These are phyloP conservation scores for Hyphopichia burtonii DNA, from an alignment of 1,139 yeast genomes.

Conservation along the genomic window DNA sequence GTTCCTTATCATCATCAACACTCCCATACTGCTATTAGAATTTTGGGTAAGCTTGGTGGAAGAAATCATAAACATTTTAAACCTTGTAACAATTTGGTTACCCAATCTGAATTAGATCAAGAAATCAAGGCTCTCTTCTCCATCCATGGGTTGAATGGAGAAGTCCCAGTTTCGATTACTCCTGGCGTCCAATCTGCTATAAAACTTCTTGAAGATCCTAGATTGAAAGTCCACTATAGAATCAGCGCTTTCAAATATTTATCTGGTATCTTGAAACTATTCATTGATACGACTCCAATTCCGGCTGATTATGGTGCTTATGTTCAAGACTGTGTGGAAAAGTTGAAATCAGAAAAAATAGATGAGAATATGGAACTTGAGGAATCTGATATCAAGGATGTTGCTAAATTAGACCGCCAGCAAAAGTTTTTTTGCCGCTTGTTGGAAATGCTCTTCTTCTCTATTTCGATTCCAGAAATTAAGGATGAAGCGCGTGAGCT, in stretches of 20 bases:
- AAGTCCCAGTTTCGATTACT: constrained; percentile 71
- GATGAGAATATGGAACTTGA: constrained; percentile 35
- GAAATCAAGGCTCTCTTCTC: constrained; percentile 67
- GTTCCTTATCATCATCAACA: constrained; percentile 92
- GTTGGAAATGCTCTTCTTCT: constrained; percentile 68
- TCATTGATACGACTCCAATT: constrained; percentile 65
- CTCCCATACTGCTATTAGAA: constrained; percentile 90
- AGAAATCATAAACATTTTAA: constrained; percentile 83
- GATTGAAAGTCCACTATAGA: constrained; percentile 66
- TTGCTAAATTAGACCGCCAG: constrained; percentile 53
- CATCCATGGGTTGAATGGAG: constrained; percentile 64
- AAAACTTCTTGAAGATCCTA: constrained; percentile 62
- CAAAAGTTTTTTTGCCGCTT: constrained; percentile 60
- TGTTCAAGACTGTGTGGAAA: constrained; percentile 46
- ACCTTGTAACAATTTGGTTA: constrained; percentile 64
- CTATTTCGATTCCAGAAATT: constrained; percentile 76
- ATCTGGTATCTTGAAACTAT: constrained; percentile 62
- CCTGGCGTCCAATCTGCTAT: constrained; percentile 82
- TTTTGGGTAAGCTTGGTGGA: constrained; percentile 94
- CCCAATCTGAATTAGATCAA: constrained; percentile 60
- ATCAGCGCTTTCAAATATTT: constrained; percentile 76
- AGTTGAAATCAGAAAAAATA: constrained; percentile 45
- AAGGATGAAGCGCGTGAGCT: constrained; percentile 63
- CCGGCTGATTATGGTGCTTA: constrained; percentile 53
- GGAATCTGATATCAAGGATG: constrained; percentile 46